Evolutionary conservation across 495 filamentous ascomycete species (phyloP), one percentile per base, ranked within the genome.

Genomic region (Tuber aestivum): DNA sequence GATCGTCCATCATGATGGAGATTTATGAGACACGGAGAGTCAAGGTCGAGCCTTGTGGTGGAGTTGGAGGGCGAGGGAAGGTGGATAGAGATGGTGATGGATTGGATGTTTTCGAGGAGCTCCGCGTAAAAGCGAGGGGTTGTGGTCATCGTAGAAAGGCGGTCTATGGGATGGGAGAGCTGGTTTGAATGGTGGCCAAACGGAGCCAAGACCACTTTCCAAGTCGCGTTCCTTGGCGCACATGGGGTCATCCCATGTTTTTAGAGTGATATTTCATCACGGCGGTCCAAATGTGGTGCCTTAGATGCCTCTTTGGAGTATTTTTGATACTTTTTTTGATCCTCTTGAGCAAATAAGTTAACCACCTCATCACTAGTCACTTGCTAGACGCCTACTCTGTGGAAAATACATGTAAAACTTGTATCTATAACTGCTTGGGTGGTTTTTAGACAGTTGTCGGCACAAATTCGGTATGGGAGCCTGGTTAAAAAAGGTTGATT

Each of bases 101-200:
- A 92, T 20, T 91, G 90, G 79, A 99, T 96, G 82, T 97, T 93
- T 75, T 90, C 87, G 7, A 97, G 87, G 0, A 95, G 88, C 86
- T 99, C 95, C 23, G 94, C 93, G 82, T 97, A 94, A 32, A 97
- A 86, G 70, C 86, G 84, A 32, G 89, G 82, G 41, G 35, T 78
- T 68, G 83, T 45, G 32, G 56, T 27, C 56, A 65, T 65, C 35
- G 56, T 27, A 65, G 56, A 65, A 35, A 65, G n/a, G 56, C 18
- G 3, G 32, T 65, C 56, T 0, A 16, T 27, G 8, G 23, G 35
- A 65, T 27, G 12, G 27, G 27, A 65, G 27, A 35, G 56, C 14
- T 35, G 27, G 12, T 35, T 65, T 16, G 56, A 65, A 35, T 7
- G 27, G 56, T 18, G 4, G 56, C 27, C 3, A 32, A 65, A 35